A percentile compares a stretch with the other conserved stretches of the same genome.
phyloP scores from a whole-genome alignment of 208 protist genomes.

The Leptomonas pyrrhocoris region DNA sequence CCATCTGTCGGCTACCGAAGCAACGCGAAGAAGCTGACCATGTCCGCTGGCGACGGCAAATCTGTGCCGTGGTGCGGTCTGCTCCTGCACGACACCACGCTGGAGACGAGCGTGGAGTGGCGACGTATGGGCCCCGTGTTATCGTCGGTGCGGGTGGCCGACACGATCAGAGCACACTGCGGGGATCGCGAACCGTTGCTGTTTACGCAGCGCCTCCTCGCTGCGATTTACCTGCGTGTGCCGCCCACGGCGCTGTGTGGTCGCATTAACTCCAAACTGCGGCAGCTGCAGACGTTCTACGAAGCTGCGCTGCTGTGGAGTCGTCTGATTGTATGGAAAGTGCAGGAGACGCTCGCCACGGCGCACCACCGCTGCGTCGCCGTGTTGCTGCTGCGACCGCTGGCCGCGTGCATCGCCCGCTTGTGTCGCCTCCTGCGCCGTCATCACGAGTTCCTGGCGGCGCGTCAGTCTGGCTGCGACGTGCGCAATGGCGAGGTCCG shows the following conservation, averaged over 20 bases:
- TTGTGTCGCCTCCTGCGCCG: conserved; percentile 40
- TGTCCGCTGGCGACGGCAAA: background rate
- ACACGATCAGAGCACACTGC: conserved; percentile 10
- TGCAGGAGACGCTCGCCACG: conserved; percentile 27
- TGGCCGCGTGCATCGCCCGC: conserved; percentile 28
- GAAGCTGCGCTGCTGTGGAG: conserved; percentile 64
- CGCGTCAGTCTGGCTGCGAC: conserved; percentile 49
- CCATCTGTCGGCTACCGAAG: conserved; percentile 55
- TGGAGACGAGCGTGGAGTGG: conserved; percentile 76
- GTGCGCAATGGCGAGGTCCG: conserved; percentile 40
- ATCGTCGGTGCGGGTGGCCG: conserved; percentile 22
- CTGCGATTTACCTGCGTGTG: conserved; percentile 46
- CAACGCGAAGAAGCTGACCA: conserved; percentile 22
- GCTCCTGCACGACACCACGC: conserved; percentile 40
- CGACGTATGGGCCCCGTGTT: conserved; percentile 39
- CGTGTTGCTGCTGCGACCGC: conserved; percentile 39
- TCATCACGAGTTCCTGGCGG: conserved; percentile 26
- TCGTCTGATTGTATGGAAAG: conserved; percentile 45
- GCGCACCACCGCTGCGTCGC: conserved; percentile 18
- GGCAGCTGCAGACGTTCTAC: conserved; percentile 70
- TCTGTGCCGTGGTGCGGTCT: conserved; percentile 68
- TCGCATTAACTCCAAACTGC: conserved; percentile 48
- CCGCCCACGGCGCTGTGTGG: conserved; percentile 55
- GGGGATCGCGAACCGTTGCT: conserved; percentile 24
- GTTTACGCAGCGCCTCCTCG: conserved; percentile 48